Evolutionary conservation across 495 filamentous ascomycete genomes (phyloP).

Genomic region (Penicillium bovifimosum): DNA sequence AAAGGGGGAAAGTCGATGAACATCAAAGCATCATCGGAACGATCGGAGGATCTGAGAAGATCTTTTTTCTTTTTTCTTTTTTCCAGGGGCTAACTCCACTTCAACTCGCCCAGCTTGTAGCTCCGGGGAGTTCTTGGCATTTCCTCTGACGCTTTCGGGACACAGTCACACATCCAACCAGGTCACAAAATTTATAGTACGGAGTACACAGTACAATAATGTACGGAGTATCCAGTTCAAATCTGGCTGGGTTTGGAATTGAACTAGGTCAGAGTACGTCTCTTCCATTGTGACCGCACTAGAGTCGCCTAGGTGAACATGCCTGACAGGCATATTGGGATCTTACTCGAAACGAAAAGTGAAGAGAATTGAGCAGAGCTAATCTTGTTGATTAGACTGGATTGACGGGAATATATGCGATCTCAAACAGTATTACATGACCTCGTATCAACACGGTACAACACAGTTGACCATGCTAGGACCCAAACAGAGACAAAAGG

Average conservation of each 20-base stretch:
- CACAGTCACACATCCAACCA: not conserved
- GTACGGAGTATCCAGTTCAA: no score
- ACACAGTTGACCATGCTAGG: not conserved
- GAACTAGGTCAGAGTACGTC: not conserved
- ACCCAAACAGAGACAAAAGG: not conserved
- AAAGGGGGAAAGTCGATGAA: not conserved
- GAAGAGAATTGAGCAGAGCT: not conserved
- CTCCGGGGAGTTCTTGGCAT: conserved; percentile 7
- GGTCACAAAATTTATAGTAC: no score
- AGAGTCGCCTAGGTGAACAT: not conserved
- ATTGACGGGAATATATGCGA: not conserved
- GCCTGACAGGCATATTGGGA: not conserved
- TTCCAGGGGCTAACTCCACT: conserved; percentile 7
- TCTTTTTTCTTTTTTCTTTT: not conserved
- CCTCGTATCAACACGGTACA: not conserved
- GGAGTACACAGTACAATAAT: no score
- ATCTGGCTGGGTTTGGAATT: not conserved
- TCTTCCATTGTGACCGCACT: not conserved
- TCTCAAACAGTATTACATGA: conserved; percentile 1
- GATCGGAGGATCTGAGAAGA: not conserved
- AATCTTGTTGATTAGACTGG: not conserved
- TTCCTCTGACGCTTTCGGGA: not conserved
- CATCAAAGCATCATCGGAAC: conserved; percentile 1
- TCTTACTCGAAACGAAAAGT: not conserved
- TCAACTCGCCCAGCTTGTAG: not conserved